phyloP scores from a whole-genome alignment of 2,329 filamentous ascomycete genomes.

The Aspergillus clavatus region DNA sequence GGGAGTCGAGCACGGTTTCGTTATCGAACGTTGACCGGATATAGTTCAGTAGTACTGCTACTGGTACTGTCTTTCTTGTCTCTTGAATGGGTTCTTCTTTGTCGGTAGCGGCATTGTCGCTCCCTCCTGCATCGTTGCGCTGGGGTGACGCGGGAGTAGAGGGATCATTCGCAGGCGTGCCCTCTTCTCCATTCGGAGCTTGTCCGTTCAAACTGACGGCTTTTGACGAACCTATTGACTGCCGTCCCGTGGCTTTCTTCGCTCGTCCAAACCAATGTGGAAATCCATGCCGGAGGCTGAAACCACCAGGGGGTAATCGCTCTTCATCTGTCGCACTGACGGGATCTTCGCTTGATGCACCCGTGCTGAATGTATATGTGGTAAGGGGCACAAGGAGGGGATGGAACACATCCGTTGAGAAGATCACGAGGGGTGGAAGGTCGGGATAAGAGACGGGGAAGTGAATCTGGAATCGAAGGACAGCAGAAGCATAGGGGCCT shows the following conservation, averaged over 20 bases:
- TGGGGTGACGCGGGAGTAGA: conserved; percentile 6
- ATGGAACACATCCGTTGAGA: conserved; percentile 91
- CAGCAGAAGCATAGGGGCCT: conserved; percentile 85
- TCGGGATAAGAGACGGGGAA: conserved; percentile 78
- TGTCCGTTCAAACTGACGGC: conserved; percentile 42
- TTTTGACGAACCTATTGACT: conserved; percentile 35
- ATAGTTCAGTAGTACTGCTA: conserved; percentile 70
- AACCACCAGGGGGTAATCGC: conserved; percentile 78
- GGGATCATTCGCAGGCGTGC: conserved; percentile 1
- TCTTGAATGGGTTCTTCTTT: conserved; percentile 13
- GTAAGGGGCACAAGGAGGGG: conserved; percentile 86
- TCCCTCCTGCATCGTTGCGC: conserved; percentile 3
- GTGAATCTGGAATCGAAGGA: conserved; percentile 83
- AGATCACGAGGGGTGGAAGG: conserved; percentile 77
- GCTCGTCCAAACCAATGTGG: conserved; percentile 77
- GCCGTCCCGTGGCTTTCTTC: conserved; percentile 39
- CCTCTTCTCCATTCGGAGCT: conserved; percentile 2
- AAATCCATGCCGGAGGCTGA: conserved; percentile 86
- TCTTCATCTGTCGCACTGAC: conserved; percentile 81
- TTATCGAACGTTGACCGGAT: conserved; percentile 78
- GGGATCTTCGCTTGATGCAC: conserved; percentile 67
- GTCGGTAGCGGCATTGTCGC: conserved; percentile 11
- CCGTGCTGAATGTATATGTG: conserved; percentile 88
- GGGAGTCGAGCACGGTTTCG: conserved; percentile 67
- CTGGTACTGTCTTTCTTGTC: conserved; percentile 46